A percentile compares a stretch with the other conserved stretches of the same genome.
Evolutionary conservation across 495 filamentous ascomycete species (phyloP).

Genomic region (Geopyxis carbonaria): DNA sequence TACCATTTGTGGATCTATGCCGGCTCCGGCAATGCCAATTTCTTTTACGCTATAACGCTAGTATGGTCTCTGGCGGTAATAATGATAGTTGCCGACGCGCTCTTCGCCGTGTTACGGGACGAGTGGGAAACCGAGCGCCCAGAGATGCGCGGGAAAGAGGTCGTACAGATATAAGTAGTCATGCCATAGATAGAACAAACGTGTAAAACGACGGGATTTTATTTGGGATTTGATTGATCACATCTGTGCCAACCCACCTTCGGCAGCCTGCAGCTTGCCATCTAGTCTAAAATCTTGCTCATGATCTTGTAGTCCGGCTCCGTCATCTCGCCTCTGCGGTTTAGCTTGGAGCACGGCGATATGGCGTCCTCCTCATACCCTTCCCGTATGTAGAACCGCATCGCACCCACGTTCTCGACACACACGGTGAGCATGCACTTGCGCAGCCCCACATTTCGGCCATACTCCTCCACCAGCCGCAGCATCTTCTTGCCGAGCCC

Average conservation of each 20-base stretch:
- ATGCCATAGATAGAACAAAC: too few relatives aligned
- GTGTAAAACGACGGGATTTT: too few relatives aligned
- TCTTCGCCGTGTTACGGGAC: constrained; percentile 78
- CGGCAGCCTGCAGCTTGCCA: too few relatives aligned
- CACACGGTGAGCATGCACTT: constrained; percentile 24
- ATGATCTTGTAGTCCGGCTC: too few relatives aligned
- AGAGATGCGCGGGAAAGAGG: constrained; percentile 71
- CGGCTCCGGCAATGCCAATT: constrained; percentile 93
- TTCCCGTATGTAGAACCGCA: constrained; percentile 13
- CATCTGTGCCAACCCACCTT: too few relatives aligned
- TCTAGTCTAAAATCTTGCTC: too few relatives aligned
- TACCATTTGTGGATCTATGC: constrained; percentile 98
- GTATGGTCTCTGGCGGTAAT: constrained; percentile 88
- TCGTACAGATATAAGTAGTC: constrained; percentile 55
- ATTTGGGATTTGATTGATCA: too few relatives aligned
- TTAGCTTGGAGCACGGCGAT: constrained; percentile 9
- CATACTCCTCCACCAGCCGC: constrained; percentile 15
- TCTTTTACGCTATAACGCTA: constrained; percentile 96
- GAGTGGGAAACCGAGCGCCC: constrained; percentile 89
- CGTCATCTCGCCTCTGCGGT: constrained; percentile 13
- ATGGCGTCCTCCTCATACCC: constrained; percentile 14
- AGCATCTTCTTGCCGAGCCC: constrained; percentile 12
- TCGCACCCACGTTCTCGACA: constrained; percentile 12
- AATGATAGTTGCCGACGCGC: constrained; percentile 55
- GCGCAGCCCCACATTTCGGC: constrained; percentile 10